Percentiles rank a stretch among this genome's conserved stretches.
Conservation (phyloP, 192 early-diverging fungal species). For the Rhizophagus clarus region DNA sequence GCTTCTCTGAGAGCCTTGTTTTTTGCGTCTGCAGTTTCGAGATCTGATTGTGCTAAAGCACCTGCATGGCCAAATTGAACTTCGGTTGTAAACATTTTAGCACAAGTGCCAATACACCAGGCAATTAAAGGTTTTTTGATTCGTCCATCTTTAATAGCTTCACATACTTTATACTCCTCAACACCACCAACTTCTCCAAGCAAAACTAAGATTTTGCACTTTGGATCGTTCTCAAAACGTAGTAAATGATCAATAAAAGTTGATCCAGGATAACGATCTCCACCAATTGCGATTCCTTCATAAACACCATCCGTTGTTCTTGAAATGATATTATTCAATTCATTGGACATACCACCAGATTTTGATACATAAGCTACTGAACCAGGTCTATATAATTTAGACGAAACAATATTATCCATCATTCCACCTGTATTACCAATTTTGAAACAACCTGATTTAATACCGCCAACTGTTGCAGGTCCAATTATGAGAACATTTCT, state of each 20-base stretch:
- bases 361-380: conserved; percentile 99
- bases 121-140: conserved; percentile 99
- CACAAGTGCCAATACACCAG: conserved; percentile 99
- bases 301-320: conserved; percentile 96
- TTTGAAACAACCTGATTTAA: conserved; percentile 99
- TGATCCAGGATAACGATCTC: conserved; percentile 97
- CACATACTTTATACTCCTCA: conserved; percentile 94
- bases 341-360: conserved; percentile 99
- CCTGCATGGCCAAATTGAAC: conserved; percentile 99
- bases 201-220: conserved; percentile 91
- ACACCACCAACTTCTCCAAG: conserved; percentile 98
- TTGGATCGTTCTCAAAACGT: conserved; percentile 90
- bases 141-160: conserved; percentile 82
- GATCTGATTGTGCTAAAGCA: conserved; percentile 91
- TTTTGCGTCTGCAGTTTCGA: conserved; percentile 97
- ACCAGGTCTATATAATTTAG: conserved; percentile 95
- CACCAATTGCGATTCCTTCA: conserved; percentile 98
- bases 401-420: conserved; percentile 99
- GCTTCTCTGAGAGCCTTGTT: conserved; percentile 83
- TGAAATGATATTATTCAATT: conserved; percentile 99
- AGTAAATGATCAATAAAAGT: conserved; percentile 99
- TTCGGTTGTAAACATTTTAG: conserved; percentile 98
- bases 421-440: conserved; percentile 99
- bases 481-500: conserved; percentile 89
- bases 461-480: conserved; percentile 98